Evolutionary conservation across 495 filamentous ascomycete genomes (phyloP).

Genomic region (Podospora didyma): DNA sequence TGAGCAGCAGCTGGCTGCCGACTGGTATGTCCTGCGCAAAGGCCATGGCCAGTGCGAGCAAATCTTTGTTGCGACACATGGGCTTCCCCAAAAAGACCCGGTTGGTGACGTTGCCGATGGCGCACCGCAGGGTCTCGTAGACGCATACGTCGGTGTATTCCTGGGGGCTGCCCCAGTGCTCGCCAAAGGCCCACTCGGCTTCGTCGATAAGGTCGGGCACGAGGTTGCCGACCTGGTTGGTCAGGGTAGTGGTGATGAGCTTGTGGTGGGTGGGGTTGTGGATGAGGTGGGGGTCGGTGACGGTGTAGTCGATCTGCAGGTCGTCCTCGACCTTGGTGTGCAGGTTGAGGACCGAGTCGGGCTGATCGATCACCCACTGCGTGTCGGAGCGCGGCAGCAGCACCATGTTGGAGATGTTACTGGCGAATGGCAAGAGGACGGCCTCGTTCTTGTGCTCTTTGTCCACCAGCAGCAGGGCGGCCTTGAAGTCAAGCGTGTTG

Average conservation of each 20-base stretch:
- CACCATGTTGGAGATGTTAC: slow-evolving; percentile 24
- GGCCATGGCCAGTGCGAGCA: slow-evolving; percentile 35
- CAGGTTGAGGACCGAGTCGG: slow-evolving; percentile 35
- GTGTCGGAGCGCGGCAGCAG: slow-evolving; percentile 36
- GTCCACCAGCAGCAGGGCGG: slow-evolving; percentile 23
- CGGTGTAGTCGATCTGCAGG: slow-evolving; percentile 36
- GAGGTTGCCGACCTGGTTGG: slow-evolving; percentile 36
- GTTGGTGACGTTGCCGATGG: slow-evolving; percentile 32
- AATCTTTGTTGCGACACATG: slow-evolving; percentile 27
- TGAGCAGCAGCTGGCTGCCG: slow-evolving; percentile 26
- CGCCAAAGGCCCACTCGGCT: slow-evolving; percentile 25
- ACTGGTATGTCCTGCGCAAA: slow-evolving; percentile 39
- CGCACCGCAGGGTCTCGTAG: slow-evolving; percentile 31
- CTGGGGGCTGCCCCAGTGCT: slow-evolving; percentile 30
- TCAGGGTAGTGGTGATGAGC: slow-evolving; percentile 34
- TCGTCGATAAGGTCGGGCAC: slow-evolving; percentile 42
- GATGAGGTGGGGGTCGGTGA: slow-evolving; percentile 29
- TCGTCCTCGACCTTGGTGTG: slow-evolving; percentile 25
- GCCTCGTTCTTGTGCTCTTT: slow-evolving; percentile 19
- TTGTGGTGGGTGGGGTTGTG: slow-evolving; percentile 30
- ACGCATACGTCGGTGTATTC: slow-evolving; percentile 33
- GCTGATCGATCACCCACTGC: slow-evolving; percentile 42
- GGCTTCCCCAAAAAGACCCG: slow-evolving; percentile 34
- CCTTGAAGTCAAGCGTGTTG: slow-evolving; percentile 31
- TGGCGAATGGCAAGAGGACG: slow-evolving; percentile 24